Evolutionary conservation across 1,139 yeast species (phyloP), one percentile per base, ranked within the genome.

Genomic region (Hanseniaspora sp.): DNA sequence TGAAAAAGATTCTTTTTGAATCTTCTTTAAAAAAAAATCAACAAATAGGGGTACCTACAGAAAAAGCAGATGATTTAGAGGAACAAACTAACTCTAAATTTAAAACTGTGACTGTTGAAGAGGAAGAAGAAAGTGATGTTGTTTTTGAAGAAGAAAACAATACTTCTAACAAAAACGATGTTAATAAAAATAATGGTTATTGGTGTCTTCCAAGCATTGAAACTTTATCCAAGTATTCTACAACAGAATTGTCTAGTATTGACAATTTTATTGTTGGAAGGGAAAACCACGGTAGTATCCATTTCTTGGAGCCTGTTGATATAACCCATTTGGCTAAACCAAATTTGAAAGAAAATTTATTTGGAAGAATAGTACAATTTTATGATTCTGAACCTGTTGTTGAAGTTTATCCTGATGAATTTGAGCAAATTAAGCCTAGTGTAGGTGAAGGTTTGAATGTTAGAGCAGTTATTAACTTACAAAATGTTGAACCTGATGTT

Each of bases 391-490:
- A 76, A 54, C 73, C 77, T 0, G 80, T 86, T 1, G 54, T 51
- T 38, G 78, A 79, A 56, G 94, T 85, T 0, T 86, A 86, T 63
- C 80, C 84, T 3, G 78, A 79, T 47, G 76, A 70, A 18, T 48
- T 56, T 17, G 34, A 51, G 7, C 57, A 58, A 0, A 63, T 62
- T 5, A 83, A 82, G 58, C 88, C 90, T 1, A 73, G 81, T 0
- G 68, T 77, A 45, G 96, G 96, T 0, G 69, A 72, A 54, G 95
- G 90, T 0, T 67, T 88, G 52, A 88, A 88, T 65, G 83, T 83
- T 15, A 95, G 95, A 1, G 94, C 96, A 0, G 82, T 85, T 0
- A 80, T 88, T 5, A 81, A 94, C 0, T 65, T 88, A 44, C 95
- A 86, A 63, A 77, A 79, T 43, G 75, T 80, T 23, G 77, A 73